A percentile compares a stretch with the other conserved stretches of the same genome.
Evolutionary conservation across 2,329 filamentous ascomycete genomes (phyloP).

Genomic region (Aspergillus ruber): DNA sequence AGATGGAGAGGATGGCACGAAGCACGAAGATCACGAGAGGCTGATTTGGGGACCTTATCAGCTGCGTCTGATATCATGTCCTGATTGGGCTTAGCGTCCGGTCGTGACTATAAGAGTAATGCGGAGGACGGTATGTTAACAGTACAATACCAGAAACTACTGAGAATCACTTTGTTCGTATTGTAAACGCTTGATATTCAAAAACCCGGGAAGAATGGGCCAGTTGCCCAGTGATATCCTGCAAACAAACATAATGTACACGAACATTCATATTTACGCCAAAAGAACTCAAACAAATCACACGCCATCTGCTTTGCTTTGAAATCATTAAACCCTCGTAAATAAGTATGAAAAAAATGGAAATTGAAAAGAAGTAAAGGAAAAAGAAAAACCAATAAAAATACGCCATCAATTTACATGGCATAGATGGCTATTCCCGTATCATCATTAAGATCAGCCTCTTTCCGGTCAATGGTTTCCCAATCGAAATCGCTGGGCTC

Average conservation of each 20-base stretch:
- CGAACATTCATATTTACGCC: conserved; percentile 13
- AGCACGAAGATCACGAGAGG: background rate
- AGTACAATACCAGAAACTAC: no score
- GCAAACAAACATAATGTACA: conserved; percentile 2
- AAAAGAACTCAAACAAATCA: conserved; percentile 5
- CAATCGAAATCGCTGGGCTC: conserved; percentile 32
- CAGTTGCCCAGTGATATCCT: background rate
- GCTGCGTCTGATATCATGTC: background rate
- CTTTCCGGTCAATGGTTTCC: conserved; percentile 31
- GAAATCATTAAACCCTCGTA: conserved; percentile 7
- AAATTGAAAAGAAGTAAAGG: background rate
- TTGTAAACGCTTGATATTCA: background rate
- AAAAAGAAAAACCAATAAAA: background rate
- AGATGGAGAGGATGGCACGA: background rate
- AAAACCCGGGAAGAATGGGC: background rate
- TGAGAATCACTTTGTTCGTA: no score
- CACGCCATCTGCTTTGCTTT: conserved; percentile 7
- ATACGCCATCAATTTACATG: conserved; percentile 15
- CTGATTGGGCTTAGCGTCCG: no score
- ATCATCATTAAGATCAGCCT: conserved; percentile 20
- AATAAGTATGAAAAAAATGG: background rate
- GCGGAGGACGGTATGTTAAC: no score
- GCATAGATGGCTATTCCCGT: conserved; percentile 21
- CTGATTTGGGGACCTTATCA: conserved; percentile 5
- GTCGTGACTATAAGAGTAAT: no score